phyloP scores from a whole-genome alignment of 371 early-diverging fungal species.

The Ecytonucleospora hepatopenaei region DNA sequence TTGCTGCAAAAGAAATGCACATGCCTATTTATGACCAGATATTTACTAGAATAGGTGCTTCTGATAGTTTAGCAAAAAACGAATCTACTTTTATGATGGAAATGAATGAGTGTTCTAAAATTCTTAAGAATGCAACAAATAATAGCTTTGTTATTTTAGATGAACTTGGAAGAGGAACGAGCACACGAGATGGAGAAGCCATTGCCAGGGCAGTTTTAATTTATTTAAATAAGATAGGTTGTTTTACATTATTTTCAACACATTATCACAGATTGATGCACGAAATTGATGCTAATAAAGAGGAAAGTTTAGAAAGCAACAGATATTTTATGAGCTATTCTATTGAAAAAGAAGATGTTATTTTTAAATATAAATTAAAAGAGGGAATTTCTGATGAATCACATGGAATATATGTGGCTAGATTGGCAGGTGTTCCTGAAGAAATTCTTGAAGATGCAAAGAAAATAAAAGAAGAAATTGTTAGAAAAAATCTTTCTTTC shows the following conservation, averaged over 20 bases:
- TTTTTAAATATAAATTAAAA: constrained; percentile 82
- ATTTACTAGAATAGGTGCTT: constrained; percentile 64
- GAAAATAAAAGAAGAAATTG: constrained; percentile 21
- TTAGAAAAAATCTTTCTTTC: constrained; percentile 8
- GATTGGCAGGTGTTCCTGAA: constrained; percentile 78
- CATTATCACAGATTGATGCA: constrained; percentile 83
- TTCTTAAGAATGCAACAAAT: constrained; percentile 75
- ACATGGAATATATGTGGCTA: constrained; percentile 80
- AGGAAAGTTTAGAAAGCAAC: neutral
- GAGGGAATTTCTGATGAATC: constrained; percentile 68
- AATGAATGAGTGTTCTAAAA: constrained; percentile 78
- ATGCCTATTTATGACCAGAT: constrained; percentile 73
- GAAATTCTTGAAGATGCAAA: constrained; percentile 45
- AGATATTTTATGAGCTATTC: constrained; percentile 37
- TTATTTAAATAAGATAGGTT: constrained; percentile 60
- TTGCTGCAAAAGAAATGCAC: constrained; percentile 64
- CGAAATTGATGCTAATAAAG: constrained; percentile 59
- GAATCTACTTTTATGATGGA: constrained; percentile 99
- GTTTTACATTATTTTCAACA: constrained; percentile 72
- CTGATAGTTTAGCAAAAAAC: constrained; percentile 67
- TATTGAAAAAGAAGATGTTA: constrained; percentile 61
- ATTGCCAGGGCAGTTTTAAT: constrained; percentile 82
- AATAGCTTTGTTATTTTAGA: constrained; percentile 90
- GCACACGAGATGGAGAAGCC: constrained; percentile 87
- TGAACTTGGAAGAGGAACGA: constrained; percentile 95